Base-by-base conservation (phyloP, 495 filamentous ascomycete species). In the Penicillium lagena region DNA sequence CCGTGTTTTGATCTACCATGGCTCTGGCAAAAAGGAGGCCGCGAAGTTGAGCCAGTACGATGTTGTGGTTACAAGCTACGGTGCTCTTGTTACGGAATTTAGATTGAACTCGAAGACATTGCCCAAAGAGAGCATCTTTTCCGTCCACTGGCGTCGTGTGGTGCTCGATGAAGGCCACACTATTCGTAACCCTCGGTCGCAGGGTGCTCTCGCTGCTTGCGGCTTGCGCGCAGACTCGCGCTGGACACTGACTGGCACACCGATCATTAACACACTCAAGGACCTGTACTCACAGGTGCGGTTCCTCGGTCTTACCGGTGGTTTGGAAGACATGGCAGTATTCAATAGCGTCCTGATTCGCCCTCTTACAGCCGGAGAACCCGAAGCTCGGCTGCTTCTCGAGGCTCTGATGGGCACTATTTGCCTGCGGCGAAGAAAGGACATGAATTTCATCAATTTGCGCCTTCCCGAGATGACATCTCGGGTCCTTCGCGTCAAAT, bases 131-230 rank as follows among this genome's bases (percentile, higher is more conserved):
- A 67, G 68, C 7, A 67, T 95, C 1, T 83, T 82, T 54, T 80
- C 80, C 0, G 50, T 86, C 4, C 66, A 83, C 2, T 96, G 89
- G 88, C 78, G 84, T 22, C 85, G 90, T 12, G 67, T 96, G 10
- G 83, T 95, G 9, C 71, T 95, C 7, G 90, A 96, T 47, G 90
- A 96, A 70, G 90, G 86, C 0, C 90, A 96, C 56, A 82, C 69
- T 2, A 89, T 96, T 42, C 79, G 90, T 15, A 95, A 94, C 49
- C 81, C 80, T 15, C 75, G 76, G 31, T 85, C 89, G 0, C 87
- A 87, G 53, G 76, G 72, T 5, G 75, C 89, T 0, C 61, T 81
- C 38, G 86, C 89, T 10, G 87, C 82, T 3, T 80, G 71, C 46
- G 68, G 64, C 39, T 59, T 96, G 9, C 58, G 79, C 10, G 86